A percentile compares a stretch with the other conserved stretches of the same genome.
Evolutionary conservation across 129 eudicot genomes (phyloP).

Genomic region (Gnaphalium uliginosum): DNA sequence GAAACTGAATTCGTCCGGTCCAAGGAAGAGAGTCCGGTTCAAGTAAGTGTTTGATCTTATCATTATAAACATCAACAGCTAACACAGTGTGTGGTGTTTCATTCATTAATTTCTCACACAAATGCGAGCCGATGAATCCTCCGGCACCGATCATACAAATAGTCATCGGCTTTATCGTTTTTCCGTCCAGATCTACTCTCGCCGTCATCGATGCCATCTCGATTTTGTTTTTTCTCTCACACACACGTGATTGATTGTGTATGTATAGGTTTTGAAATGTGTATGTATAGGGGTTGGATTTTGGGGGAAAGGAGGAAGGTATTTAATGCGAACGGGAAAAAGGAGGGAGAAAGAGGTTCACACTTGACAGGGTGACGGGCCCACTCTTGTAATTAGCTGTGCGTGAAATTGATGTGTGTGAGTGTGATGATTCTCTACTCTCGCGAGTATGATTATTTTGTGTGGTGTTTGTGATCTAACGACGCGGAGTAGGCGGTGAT

Average conservation of each 20-base stretch:
- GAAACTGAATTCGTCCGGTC: conserved; percentile 88
- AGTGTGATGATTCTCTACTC: conserved; percentile 4
- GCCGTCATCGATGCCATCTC: conserved; percentile 37
- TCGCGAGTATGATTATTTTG: conserved; percentile 11
- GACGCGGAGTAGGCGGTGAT: conserved; percentile 3
- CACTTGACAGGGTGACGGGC: conserved; percentile 30
- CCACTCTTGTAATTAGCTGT: conserved; percentile 17
- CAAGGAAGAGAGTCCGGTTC: conserved; percentile 71
- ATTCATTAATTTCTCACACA: conserved; percentile 83
- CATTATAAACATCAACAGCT: conserved; percentile 90
- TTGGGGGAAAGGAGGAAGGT: conserved; percentile 38
- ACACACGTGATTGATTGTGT: not conserved
- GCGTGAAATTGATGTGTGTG: conserved; percentile 13
- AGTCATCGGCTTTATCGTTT: conserved; percentile 63
- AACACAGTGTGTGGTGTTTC: conserved; percentile 83
- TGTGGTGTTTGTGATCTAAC: conserved; percentile 12
- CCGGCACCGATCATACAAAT: conserved; percentile 99
- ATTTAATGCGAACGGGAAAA: conserved; percentile 51
- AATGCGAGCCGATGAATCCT: conserved; percentile 96
- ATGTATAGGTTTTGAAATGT: conserved; percentile 13
- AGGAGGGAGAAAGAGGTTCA: conserved; percentile 41
- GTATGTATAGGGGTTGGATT: conserved; percentile 8
- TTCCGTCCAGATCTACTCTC: conserved; percentile 94
- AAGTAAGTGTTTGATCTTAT: conserved; percentile 95
- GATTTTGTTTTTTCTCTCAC: not conserved